These are phyloP conservation scores for Pseudogymnoascus sp. DNA, from an alignment of 2,329 filamentous ascomycete genomes.

Conservation along the genomic window DNA sequence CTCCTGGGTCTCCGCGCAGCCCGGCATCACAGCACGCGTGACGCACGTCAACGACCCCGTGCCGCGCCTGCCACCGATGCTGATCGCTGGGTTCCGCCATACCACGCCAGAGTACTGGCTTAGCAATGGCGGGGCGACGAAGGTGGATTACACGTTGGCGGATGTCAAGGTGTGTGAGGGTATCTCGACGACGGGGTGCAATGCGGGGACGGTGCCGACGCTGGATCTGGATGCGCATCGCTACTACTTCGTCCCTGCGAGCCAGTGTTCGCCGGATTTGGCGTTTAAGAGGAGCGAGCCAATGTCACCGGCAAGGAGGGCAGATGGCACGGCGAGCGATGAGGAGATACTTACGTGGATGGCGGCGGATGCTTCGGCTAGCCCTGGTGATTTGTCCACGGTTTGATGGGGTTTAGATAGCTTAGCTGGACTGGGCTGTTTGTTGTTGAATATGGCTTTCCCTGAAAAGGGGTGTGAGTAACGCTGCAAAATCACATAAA, in stretches of 20 bases:
- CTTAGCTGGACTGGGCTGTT: not conserved
- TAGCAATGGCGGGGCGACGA: constrained; percentile 27
- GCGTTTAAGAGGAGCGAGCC: constrained; percentile 4
- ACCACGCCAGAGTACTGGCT: constrained; percentile 65
- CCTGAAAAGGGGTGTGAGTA: not conserved
- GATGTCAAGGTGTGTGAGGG: constrained; percentile 43
- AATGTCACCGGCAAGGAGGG: not conserved
- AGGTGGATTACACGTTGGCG: constrained; percentile 30
- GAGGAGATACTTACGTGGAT: not conserved
- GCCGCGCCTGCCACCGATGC: constrained; percentile 54
- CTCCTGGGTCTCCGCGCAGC: constrained; percentile 45
- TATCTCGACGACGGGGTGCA: constrained; percentile 40
- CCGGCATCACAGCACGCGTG: constrained; percentile 49
- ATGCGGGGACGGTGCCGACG: constrained; percentile 37
- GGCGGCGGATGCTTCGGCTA: not conserved
- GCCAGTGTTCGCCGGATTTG: constrained; percentile 29
- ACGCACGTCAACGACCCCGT: constrained; percentile 62
- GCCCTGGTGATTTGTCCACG: not conserved
- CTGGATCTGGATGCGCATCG: constrained; percentile 39
- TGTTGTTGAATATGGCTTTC: not conserved
- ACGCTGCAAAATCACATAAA: not conserved
- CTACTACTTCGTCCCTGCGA: constrained; percentile 40
- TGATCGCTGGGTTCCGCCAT: constrained; percentile 52
- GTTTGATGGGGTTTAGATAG: not conserved
- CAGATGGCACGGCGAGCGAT: not conserved